Evolutionary conservation across 2,329 filamentous ascomycete species (phyloP).

Genomic region (Aureobasidium sp.): DNA sequence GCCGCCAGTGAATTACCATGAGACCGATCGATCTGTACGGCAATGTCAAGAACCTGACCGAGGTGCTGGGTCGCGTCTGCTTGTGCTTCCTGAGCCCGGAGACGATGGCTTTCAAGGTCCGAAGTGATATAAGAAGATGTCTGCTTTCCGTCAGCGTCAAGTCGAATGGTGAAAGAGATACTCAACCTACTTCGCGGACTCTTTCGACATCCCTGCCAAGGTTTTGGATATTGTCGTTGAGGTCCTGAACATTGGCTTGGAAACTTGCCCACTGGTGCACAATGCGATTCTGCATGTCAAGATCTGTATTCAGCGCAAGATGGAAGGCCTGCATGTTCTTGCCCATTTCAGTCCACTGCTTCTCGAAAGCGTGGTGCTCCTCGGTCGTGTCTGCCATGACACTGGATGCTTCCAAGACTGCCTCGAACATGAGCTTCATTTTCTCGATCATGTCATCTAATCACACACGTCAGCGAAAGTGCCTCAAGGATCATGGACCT

Average conservation of each 20-base stretch:
- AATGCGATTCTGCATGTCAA: neutral
- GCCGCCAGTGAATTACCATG: neutral
- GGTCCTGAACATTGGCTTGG: neutral
- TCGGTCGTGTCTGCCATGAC: neutral
- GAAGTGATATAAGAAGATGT: neutral
- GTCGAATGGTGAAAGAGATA: too few relatives aligned
- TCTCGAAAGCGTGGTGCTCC: neutral
- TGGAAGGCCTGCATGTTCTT: slow-evolving; percentile 9
- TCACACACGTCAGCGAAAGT: neutral
- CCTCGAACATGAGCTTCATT: slow-evolving; percentile 7
- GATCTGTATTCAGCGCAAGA: slow-evolving; percentile 1
- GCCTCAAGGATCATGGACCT: neutral
- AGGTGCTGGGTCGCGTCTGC: neutral
- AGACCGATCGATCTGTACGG: neutral
- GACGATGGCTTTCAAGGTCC: neutral
- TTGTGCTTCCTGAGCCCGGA: neutral
- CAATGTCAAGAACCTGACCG: neutral
- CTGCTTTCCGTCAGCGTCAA: neutral
- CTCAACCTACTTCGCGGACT: neutral
- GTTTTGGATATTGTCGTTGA: neutral
- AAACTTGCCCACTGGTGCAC: slow-evolving; percentile 2
- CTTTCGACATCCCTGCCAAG: neutral
- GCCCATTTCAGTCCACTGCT: slow-evolving; percentile 7
- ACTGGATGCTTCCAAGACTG: neutral
- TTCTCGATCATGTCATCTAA: slow-evolving; percentile 6